A percentile compares a stretch with the other conserved stretches of the same genome.
Evolutionary conservation across 371 early-diverging fungal species (phyloP).

Genomic region (Rhizopus sp.): DNA sequence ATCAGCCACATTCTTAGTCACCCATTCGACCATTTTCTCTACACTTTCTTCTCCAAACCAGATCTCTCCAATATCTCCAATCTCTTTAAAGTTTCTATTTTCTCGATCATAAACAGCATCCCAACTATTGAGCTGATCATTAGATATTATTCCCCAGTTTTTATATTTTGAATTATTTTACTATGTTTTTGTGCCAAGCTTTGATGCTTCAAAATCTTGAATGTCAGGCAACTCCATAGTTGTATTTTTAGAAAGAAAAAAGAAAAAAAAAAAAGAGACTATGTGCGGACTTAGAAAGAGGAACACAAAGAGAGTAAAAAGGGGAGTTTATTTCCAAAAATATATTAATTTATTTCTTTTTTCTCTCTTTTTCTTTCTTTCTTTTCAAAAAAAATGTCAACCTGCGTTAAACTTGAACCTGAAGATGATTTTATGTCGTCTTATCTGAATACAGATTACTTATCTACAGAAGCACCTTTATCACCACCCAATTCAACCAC

Average conservation of each 20-base stretch:
- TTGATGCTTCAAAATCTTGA: constrained; percentile 71
- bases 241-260: neutral
- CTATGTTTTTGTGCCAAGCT: constrained; percentile 79
- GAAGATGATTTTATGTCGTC: constrained; percentile 44
- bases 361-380: neutral
- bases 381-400: constrained; percentile 12
- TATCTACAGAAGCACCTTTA: constrained; percentile 26
- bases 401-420: constrained; percentile 32
- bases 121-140: constrained; percentile 57
- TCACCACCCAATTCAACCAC: constrained; percentile 19
- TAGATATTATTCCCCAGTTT: neutral
- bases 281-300: no score
- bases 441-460: constrained; percentile 42
- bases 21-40: constrained; percentile 85
- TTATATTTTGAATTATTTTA: no score
- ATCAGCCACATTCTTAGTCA: constrained; percentile 47
- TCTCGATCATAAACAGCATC: constrained; percentile 81
- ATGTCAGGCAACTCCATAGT: constrained; percentile 27
- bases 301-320: neutral
- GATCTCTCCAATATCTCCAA: constrained; percentile 87
- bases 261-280: constrained; percentile 7
- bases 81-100: constrained; percentile 74
- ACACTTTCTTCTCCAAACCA: constrained; percentile 91
- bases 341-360: neutral
- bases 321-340: neutral